phyloP scores from a whole-genome alignment of 2,329 filamentous ascomycete species.

The Rutstroemia sp. region DNA sequence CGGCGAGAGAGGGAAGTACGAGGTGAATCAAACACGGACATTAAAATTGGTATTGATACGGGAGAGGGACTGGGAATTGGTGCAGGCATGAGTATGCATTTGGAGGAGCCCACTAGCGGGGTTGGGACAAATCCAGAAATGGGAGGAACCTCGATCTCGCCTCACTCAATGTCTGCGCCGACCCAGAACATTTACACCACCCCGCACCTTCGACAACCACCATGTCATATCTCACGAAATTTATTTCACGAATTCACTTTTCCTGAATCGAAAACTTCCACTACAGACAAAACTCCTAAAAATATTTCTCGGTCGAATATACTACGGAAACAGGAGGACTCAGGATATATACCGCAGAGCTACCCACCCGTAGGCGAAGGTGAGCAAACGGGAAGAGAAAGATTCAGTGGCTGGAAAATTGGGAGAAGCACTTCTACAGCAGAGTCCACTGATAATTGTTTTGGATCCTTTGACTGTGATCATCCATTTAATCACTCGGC shows the following conservation, averaged over 20 bases:
- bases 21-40: neutral
- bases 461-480: neutral
- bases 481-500: neutral
- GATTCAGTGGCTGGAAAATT: too few species aligned
- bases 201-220: neutral
- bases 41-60: neutral
- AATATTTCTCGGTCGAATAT: neutral
- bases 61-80: neutral
- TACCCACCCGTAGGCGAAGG: neutral
- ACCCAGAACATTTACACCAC: neutral
- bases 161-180: neutral
- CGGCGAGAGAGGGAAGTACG: neutral
- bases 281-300: neutral
- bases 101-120: slow-evolving; percentile 1
- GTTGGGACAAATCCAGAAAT: slow-evolving; percentile 2
- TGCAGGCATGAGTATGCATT: neutral
- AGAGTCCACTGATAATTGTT: neutral
- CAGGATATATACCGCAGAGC: neutral
- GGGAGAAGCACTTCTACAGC: neutral
- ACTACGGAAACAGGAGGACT: too few species aligned
- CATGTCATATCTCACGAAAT: neutral
- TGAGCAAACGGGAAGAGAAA: neutral
- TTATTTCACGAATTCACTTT: neutral
- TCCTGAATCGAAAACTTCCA: neutral
- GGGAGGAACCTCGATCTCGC: slow-evolving; percentile 3